phyloP scores from a whole-genome alignment of 768 basidiomycete genomes.

The Podaxis rugospora region DNA sequence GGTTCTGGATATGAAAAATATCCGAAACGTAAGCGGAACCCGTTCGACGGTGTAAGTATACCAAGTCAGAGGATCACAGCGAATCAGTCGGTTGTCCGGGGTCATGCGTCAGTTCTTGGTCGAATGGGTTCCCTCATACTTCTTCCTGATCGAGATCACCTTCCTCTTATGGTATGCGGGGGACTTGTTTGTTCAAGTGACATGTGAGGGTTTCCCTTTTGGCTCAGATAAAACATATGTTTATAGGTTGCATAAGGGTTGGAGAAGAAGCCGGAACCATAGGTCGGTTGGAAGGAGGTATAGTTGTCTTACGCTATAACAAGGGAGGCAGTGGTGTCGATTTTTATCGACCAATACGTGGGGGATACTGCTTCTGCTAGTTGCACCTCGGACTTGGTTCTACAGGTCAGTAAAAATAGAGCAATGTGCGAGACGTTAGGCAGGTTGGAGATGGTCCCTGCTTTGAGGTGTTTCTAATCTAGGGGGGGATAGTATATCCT shows the following conservation, averaged over 20 bases:
- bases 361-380: constrained; percentile 4
- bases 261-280: background rate
- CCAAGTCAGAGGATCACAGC: background rate
- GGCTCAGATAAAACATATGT: background rate
- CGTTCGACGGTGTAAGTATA: background rate
- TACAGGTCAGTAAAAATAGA: background rate
- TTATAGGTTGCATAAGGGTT: background rate
- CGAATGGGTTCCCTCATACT: background rate
- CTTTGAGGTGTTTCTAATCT: background rate
- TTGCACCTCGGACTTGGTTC: constrained; percentile 8
- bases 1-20: background rate
- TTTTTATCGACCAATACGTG: background rate
- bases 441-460: background rate
- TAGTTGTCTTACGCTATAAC: background rate
- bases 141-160: constrained; percentile 6
- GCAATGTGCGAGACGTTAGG: background rate
- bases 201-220: constrained; percentile 10
- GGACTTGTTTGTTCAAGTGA: constrained; percentile 1
- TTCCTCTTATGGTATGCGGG: background rate
- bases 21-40: background rate
- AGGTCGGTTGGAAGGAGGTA: background rate
- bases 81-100: background rate
- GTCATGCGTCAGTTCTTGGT: background rate
- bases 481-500: background rate
- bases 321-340: background rate